phyloP scores from a whole-genome alignment of 768 basidiomycete species.

The Pisolithus sp. region DNA sequence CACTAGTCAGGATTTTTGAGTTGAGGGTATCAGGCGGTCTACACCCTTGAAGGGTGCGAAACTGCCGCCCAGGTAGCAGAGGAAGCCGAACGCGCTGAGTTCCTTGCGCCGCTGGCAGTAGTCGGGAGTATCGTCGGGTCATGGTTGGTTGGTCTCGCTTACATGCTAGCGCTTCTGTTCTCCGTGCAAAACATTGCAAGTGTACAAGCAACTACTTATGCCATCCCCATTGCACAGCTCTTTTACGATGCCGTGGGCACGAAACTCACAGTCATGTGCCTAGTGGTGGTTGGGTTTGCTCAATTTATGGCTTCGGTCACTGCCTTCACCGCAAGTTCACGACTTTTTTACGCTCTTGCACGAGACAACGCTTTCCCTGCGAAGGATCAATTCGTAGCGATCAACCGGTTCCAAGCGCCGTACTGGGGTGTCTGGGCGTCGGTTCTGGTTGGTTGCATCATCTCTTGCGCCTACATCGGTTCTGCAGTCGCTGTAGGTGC shows the following conservation, averaged over 20 bases:
- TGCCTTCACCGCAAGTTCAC: no score
- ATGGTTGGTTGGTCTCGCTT: constrained; percentile 33
- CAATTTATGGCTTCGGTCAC: no score
- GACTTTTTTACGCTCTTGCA: no score
- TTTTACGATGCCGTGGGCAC: constrained; percentile 49
- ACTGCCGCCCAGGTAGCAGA: constrained; percentile 61
- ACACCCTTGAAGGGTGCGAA: constrained; percentile 56
- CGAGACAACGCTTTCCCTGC: constrained; percentile 44
- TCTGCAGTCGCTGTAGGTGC: constrained; percentile 45
- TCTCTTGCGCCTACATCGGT: constrained; percentile 55
- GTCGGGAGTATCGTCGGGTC: constrained; percentile 37
- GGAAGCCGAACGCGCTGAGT: constrained; percentile 48
- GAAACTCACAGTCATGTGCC: constrained; percentile 42
- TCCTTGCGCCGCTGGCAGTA: constrained; percentile 52
- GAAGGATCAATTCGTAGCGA: constrained; percentile 40
- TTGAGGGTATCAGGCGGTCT: constrained; percentile 37
- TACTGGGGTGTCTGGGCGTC: constrained; percentile 51
- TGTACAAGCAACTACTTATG: constrained; percentile 43
- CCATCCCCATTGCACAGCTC: constrained; percentile 56
- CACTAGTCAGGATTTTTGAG: not conserved
- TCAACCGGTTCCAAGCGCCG: constrained; percentile 49
- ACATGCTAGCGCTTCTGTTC: constrained; percentile 55
- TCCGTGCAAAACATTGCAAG: constrained; percentile 46
- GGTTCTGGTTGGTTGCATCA: constrained; percentile 40
- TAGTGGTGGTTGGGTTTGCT: constrained; percentile 35